These are phyloP conservation scores for Butyriboletus loyo DNA, from an alignment of 768 basidiomycete species.

Conservation along the genomic window DNA sequence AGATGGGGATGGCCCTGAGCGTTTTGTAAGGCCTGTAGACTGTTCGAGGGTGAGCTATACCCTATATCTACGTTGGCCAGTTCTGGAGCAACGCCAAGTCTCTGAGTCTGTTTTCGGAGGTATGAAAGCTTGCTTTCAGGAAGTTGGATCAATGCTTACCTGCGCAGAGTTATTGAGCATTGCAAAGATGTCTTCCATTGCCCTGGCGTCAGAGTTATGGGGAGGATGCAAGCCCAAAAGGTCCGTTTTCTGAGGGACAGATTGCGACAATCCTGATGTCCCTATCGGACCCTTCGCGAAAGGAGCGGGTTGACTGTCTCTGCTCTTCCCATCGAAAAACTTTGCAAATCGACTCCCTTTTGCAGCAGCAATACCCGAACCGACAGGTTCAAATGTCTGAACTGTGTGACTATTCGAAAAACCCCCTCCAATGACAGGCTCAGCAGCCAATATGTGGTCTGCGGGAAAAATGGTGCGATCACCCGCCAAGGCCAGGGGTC, in stretches of 20 bases:
- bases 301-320: conserved; percentile 36
- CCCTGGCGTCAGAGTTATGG: conserved; percentile 48
- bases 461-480: conserved; percentile 24
- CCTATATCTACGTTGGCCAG: conserved; percentile 21
- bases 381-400: conserved; percentile 30
- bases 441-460: conserved; percentile 20
- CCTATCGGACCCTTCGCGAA: conserved; percentile 39
- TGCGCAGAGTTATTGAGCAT: conserved; percentile 78
- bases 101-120: conserved; percentile 25
- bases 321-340: conserved; percentile 75
- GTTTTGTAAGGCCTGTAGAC: conserved; percentile 41
- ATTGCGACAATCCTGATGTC: conserved; percentile 44
- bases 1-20: conserved; percentile 40
- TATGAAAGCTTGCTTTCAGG: conserved; percentile 4
- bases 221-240: conserved; percentile 32
- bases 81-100: conserved; percentile 24
- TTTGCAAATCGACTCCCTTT: conserved; percentile 87
- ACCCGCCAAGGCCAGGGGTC: conserved; percentile 10
- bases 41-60: conserved; percentile 22
- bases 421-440: conserved; percentile 13
- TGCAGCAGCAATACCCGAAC: conserved; percentile 46
- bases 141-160: conserved; percentile 39
- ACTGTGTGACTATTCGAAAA: conserved; percentile 14
- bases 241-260: conserved; percentile 49
- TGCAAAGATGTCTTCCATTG: conserved; percentile 78